These are phyloP conservation scores for Drosera capensis DNA, from an alignment of 148 eudicot species.

Conservation along the genomic window DNA sequence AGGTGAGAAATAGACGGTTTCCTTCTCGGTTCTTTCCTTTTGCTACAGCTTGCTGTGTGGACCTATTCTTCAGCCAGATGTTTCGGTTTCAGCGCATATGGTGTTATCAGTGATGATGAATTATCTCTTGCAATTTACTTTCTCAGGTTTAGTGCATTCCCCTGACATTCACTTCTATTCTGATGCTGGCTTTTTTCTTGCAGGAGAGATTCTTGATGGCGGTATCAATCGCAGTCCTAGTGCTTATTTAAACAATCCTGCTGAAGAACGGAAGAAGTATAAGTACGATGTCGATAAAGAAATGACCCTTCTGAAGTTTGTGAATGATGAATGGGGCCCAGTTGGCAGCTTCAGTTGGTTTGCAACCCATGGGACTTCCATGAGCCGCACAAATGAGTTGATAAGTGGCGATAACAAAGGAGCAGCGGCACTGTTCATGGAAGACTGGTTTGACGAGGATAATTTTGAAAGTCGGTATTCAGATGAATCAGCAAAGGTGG, in stretches of 20 bases:
- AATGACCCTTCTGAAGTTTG: constrained; percentile 89
- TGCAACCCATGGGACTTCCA: constrained; percentile 98
- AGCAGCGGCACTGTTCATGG: constrained; percentile 94
- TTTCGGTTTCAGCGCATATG: background rate
- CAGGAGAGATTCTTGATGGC: constrained; percentile 91
- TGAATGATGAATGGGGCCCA: constrained; percentile 84
- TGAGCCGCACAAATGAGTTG: constrained; percentile 84
- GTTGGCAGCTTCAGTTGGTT: constrained; percentile 97
- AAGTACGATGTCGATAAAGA: constrained; percentile 80
- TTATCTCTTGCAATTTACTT: no score
- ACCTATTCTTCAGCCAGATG: background rate
- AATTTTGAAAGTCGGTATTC: constrained; percentile 18
- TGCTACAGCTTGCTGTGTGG: background rate
- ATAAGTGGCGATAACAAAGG: constrained; percentile 99
- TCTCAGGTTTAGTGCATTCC: background rate
- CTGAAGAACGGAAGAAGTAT: constrained; percentile 65
- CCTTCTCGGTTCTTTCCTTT: no score
- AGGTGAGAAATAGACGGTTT: constrained; percentile 49
- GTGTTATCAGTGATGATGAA: background rate
- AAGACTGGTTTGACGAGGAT: constrained; percentile 70
- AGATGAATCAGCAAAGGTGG: constrained; percentile 10
- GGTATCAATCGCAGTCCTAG: constrained; percentile 84
- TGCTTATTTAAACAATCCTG: constrained; percentile 78
- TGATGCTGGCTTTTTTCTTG: constrained; percentile 3
- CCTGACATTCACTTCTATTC: background rate